Conservation (phyloP, 768 basidiomycete genomes). For the Lenzites betulinus region DNA sequence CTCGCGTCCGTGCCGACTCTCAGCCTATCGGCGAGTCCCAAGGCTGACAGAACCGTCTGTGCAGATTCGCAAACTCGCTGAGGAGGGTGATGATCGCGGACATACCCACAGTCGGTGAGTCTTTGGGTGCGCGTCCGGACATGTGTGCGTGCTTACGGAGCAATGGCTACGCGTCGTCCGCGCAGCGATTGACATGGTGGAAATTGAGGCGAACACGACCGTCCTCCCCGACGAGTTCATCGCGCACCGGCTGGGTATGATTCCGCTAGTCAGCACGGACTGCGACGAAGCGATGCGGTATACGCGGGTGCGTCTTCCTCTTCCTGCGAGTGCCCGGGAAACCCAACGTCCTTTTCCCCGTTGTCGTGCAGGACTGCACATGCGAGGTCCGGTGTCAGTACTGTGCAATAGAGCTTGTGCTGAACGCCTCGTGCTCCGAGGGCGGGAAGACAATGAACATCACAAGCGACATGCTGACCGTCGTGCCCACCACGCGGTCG, state of each 20-base stretch:
- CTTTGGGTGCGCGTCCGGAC: neutral
- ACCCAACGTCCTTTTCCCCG: neutral
- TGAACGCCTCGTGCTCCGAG: constrained; percentile 78
- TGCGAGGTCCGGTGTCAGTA: constrained; percentile 83
- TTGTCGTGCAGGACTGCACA: constrained; percentile 81
- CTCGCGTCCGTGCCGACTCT: constrained; percentile 66
- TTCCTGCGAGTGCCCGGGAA: neutral
- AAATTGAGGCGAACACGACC: constrained; percentile 87
- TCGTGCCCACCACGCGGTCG: constrained; percentile 39
- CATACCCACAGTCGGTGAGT: constrained; percentile 91
- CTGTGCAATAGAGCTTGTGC: constrained; percentile 80
- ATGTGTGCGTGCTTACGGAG: neutral
- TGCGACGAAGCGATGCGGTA: constrained; percentile 88
- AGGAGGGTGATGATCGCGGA: constrained; percentile 95
- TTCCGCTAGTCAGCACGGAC: constrained; percentile 85
- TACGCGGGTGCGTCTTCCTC: constrained; percentile 51
- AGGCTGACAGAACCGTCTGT: constrained; percentile 6
- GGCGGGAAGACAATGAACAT: constrained; percentile 73
- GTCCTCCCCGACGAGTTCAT: constrained; percentile 98
- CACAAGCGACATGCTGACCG: constrained; percentile 83
- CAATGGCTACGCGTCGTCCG: neutral
- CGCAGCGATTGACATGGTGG: constrained; percentile 94
- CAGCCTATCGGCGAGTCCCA: neutral
- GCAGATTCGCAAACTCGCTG: constrained; percentile 90
- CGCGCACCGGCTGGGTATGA: constrained; percentile 92